Base-by-base conservation (phyloP, 2,329 filamentous ascomycete genomes). In the Orbilia quercus region DNA sequence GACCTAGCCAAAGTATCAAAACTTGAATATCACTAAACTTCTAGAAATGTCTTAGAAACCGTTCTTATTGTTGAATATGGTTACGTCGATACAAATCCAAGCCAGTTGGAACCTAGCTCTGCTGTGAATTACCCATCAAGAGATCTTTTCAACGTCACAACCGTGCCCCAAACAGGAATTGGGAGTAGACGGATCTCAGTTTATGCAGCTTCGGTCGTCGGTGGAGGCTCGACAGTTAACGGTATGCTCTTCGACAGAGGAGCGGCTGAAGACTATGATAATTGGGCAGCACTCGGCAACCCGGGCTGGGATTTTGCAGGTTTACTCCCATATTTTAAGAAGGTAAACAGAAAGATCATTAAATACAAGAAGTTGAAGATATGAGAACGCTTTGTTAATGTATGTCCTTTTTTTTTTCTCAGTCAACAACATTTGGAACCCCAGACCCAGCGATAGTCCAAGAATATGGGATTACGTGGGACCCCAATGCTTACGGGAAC, bases 221-320 rank as follows among this genome's bases (percentile, higher is more conserved):
- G 82, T 1, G 82, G 82, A 5, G 81, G 81, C 22, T 82, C 80
- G 0, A 77, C 81, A 18, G 74, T 82, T 57, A 83, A 83, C 80
- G 82, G 82, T 16, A 82, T 84, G 83, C 81, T 81, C 11, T 84
- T 83, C 63, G 80, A 84, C 18, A 80, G 83, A n/a, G 82, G 81
- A 1, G 79, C 82, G 59, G 78, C 77, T 6, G 77, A 80, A 0
- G 79, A 84, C 54, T 80, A 83, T 42, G 81, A 84, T 60, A 80
- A 80, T 2, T 84, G 82, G 82, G 82, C 82, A 65, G 71, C 75
- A 0, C 77, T 84, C 1, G 82, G 82, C 1, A 84, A 83, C 60
- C 58, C 77, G 1, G 82, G 82, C 9, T 84, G 83, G 83, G 81
- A 82, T 45, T 84, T 82, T 81, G 51, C 79, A 0, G 78, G 59